Evolutionary conservation across 2,329 filamentous ascomycete genomes (phyloP).

Genomic region (Penicillium griseofulvum): DNA sequence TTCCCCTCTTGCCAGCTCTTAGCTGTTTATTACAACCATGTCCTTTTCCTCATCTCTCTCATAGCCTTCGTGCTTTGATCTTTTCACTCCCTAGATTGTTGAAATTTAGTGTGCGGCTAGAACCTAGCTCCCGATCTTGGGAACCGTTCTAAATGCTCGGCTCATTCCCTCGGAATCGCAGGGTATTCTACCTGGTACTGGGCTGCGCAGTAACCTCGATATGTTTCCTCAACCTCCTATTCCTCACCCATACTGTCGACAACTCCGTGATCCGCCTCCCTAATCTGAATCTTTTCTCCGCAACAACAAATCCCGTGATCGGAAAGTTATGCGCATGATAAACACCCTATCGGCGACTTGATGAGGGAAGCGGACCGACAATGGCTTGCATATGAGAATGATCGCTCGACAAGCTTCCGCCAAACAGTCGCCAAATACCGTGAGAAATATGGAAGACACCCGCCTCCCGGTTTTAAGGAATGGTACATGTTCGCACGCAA

Average conservation of each 20-base stretch:
- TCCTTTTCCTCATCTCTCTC: background rate
- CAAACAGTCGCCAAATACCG: conserved; percentile 41
- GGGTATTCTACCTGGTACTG: conserved; percentile 13
- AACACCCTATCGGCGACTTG: conserved; percentile 33
- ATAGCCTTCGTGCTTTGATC: background rate
- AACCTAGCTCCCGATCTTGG: background rate
- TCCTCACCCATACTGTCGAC: conserved; percentile 10
- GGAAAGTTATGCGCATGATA: conserved; percentile 12
- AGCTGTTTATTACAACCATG: background rate
- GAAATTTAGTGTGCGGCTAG: background rate
- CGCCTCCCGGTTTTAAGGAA: conserved; percentile 41
- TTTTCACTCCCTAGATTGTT: background rate
- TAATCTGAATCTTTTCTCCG: conserved; percentile 1
- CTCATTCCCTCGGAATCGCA: conserved; percentile 12
- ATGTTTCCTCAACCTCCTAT: conserved; percentile 15
- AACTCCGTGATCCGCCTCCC: conserved; percentile 7
- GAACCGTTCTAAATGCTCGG: conserved; percentile 2
- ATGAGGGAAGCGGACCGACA: conserved; percentile 37
- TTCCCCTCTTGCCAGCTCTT: background rate
- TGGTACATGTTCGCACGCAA: conserved; percentile 42
- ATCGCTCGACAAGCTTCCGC: conserved; percentile 37
- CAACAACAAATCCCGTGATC: conserved; percentile 2
- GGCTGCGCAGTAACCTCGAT: conserved; percentile 7
- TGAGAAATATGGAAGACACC: conserved; percentile 38
- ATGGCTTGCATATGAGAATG: conserved; percentile 33